Base-by-base conservation (phyloP, 345 rosid species). In the Hibiscus trionum region DNA sequence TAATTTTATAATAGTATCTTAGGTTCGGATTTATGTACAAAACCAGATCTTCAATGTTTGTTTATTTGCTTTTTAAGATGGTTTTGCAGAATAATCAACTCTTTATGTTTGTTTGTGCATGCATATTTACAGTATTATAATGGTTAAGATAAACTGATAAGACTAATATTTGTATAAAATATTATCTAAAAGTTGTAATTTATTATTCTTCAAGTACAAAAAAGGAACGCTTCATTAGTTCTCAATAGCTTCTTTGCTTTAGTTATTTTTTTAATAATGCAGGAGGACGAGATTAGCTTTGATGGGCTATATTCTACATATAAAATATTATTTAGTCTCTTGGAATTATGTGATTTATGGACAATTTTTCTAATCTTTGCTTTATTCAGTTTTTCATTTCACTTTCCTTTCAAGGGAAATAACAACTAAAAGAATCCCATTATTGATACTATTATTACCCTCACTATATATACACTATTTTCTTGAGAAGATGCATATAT, bases 401-500 rank as follows among this genome's bases (percentile, higher is more conserved):
- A 67, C 85, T 79, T 81, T 39, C 82, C 85, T 78, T 82, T 63
- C 50, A 80, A 80, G 78, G 64, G 64, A 84, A 72, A 77, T 4
- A 29, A 71, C 47, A 69, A 14, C 31, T 71, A 26, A 52, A 49
- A 33, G 44, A 44, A 44, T 53, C 35, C 58, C 9, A 50, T 66
- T 56, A 66, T 61, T 61, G 60, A 29, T 65, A n/a, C 19, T 27
- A 65, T 9, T 16, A 64, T 68, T 70, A 58, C 16, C 0, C 62
- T 58, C 12, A 58, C 15, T 11, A 10, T 24, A 3, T 21, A 26
- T 10, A 11, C 47, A 44, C 47, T 10, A 11, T 11, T 44, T 39
- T 44, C 14, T 44, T 44, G 11, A 44, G 47, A 9, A 44, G 14
- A 44, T 44, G 2, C 2, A 42, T 39, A 39, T 39, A 39, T 42